Conservation (phyloP, 2,329 filamentous ascomycete species). For the Alternaria longipes region DNA sequence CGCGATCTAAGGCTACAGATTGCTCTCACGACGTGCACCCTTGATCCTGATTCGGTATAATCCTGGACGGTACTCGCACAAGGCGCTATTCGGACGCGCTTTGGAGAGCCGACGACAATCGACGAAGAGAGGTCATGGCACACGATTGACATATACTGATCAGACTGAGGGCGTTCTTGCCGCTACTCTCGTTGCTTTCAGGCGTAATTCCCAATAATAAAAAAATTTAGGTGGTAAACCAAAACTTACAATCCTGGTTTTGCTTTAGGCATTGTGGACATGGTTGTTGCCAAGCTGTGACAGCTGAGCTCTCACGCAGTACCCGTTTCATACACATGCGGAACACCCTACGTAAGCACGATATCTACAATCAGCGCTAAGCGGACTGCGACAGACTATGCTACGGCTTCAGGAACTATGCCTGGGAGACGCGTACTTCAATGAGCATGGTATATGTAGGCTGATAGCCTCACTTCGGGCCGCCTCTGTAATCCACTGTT, state of each 20-base stretch:
- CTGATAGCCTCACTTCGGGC: conserved; percentile 9
- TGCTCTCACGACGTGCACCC: neutral
- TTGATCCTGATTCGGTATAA: neutral
- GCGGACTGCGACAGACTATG: conserved; percentile 33
- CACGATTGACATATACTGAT: neutral
- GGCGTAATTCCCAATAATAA: neutral
- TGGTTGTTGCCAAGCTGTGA: conserved; percentile 32
- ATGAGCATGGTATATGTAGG: conserved; percentile 22
- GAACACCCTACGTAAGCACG: conserved; percentile 23
- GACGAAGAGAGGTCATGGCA: neutral
- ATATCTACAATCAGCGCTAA: conserved; percentile 24
- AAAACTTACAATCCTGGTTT: neutral
- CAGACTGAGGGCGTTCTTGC: neutral
- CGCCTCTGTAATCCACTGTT: neutral
- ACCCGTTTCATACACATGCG: conserved; percentile 41
- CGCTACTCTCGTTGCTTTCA: neutral
- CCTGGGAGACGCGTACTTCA: conserved; percentile 35
- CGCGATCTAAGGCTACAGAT: neutral
- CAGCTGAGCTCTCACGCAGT: conserved; percentile 34
- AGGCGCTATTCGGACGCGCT: neutral
- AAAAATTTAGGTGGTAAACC: neutral
- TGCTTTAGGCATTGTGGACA: conserved; percentile 23
- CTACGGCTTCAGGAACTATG: conserved; percentile 24
- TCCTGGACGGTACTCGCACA: neutral
- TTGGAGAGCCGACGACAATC: neutral